These are phyloP conservation scores for Medicago lupulina DNA, from an alignment of 306 rosid genomes.

Conservation along the genomic window DNA sequence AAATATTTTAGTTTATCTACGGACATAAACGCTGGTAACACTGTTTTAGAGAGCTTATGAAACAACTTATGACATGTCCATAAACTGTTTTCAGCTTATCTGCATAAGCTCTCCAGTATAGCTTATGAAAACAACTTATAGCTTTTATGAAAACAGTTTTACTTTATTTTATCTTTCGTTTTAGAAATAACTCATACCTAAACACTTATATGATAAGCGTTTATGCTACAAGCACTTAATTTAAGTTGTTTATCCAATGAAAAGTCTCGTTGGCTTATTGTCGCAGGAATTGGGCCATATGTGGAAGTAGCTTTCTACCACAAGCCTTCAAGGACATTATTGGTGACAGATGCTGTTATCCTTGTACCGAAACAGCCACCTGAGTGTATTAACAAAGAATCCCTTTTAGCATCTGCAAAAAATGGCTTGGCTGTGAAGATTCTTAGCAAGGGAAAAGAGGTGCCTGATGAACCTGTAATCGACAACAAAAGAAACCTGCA, in stretches of 20 bases:
- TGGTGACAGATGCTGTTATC: slow-evolving; percentile 94
- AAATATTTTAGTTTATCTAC: too few species aligned
- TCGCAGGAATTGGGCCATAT: slow-evolving; percentile 91
- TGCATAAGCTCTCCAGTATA: neutral
- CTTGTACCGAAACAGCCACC: slow-evolving; percentile 93
- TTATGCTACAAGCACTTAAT: neutral
- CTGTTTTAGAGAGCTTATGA: neutral
- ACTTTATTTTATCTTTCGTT: neutral
- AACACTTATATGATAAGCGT: too few species aligned
- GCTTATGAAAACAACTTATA: neutral
- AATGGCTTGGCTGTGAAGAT: slow-evolving; percentile 93
- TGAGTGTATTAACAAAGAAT: slow-evolving; percentile 85
- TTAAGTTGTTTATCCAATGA: neutral
- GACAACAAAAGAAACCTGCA: slow-evolving; percentile 77
- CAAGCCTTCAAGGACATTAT: slow-evolving; percentile 78
- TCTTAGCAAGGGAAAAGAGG: slow-evolving; percentile 88
- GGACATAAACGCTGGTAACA: neutral
- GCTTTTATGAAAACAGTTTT: too few species aligned
- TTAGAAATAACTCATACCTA: neutral
- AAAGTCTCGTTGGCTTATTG: slow-evolving; percentile 47
- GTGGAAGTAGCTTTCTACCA: slow-evolving; percentile 98
- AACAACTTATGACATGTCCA: neutral
- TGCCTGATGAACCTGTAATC: slow-evolving; percentile 76
- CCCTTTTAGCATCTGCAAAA: slow-evolving; percentile 86
- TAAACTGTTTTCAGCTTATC: neutral